phyloP scores from a whole-genome alignment of 2,329 filamentous ascomycete species.

The Colletotrichum gloeosporioides region DNA sequence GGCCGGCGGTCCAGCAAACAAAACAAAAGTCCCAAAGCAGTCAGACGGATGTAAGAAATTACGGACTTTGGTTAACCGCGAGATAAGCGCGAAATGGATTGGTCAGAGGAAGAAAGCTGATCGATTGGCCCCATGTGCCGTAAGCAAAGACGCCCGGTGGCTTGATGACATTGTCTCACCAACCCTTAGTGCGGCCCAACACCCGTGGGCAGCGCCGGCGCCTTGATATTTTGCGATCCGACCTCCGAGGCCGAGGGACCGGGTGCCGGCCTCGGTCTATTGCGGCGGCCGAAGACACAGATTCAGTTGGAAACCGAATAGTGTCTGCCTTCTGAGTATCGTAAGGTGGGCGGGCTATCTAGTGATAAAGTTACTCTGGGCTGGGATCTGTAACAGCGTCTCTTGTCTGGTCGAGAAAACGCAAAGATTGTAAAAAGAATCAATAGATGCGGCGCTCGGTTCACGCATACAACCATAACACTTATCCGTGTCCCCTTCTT shows the following conservation, averaged over 20 bases:
- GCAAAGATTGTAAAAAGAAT: too few relatives aligned
- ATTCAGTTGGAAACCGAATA: too few relatives aligned
- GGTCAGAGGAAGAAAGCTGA: not conserved
- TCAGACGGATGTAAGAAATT: not conserved
- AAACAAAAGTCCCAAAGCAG: not conserved
- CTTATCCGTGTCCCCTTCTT: too few relatives aligned
- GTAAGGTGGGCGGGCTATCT: too few relatives aligned
- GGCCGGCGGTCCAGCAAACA: not conserved
- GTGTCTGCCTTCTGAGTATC: too few relatives aligned
- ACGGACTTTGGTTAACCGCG: not conserved
- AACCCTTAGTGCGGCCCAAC: not conserved
- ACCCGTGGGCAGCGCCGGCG: not conserved
- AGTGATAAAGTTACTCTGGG: too few relatives aligned
- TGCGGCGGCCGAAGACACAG: not conserved
- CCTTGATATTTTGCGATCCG: not conserved
- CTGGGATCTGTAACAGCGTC: too few relatives aligned
- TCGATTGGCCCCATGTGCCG: not conserved
- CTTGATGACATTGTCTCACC: not conserved
- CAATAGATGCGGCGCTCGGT: too few relatives aligned
- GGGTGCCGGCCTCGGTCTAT: not conserved
- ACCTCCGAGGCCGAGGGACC: not conserved
- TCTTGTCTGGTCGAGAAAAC: too few relatives aligned
- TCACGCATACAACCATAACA: too few relatives aligned
- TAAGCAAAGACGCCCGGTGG: not conserved
- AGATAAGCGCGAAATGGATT: not conserved